Percentiles rank a stretch among this genome's conserved stretches.
Evolutionary conservation across 345 rosid species (phyloP).

Genomic region (Atalantia buxifolia): DNA sequence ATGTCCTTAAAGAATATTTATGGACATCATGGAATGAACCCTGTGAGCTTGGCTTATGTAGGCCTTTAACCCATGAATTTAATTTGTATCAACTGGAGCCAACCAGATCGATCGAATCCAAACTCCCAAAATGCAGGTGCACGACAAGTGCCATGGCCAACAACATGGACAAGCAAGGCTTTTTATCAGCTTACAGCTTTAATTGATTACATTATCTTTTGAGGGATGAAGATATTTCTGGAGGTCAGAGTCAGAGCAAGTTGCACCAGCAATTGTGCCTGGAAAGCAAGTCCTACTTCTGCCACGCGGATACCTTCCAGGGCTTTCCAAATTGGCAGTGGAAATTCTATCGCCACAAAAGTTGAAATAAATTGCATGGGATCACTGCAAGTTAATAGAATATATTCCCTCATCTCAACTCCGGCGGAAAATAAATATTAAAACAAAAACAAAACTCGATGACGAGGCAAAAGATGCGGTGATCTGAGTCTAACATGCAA

Average conservation of each 20-base stretch:
- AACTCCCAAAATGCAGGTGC: background rate
- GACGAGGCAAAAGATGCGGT: background rate
- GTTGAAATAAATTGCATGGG: background rate
- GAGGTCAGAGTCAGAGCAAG: background rate
- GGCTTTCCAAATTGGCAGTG: background rate
- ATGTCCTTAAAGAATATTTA: background rate
- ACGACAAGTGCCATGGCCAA: too few species aligned
- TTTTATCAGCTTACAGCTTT: background rate
- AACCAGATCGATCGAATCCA: background rate
- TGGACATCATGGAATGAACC: background rate
- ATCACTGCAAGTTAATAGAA: background rate
- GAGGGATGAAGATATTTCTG: background rate
- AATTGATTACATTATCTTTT: too few species aligned
- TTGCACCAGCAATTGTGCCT: background rate
- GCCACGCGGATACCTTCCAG: background rate
- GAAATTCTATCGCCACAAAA: constrained; percentile 3
- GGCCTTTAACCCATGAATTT: background rate
- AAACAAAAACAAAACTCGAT: background rate
- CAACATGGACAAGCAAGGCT: background rate
- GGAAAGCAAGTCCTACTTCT: background rate
- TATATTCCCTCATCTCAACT: constrained; percentile 5
- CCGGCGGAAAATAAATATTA: background rate
- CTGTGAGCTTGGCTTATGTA: background rate
- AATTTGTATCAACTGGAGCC: too few species aligned
- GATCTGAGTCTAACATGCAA: background rate